Evolutionary conservation across 1,139 yeast genomes (phyloP).

Genomic region (Candida tetrigidarum): DNA sequence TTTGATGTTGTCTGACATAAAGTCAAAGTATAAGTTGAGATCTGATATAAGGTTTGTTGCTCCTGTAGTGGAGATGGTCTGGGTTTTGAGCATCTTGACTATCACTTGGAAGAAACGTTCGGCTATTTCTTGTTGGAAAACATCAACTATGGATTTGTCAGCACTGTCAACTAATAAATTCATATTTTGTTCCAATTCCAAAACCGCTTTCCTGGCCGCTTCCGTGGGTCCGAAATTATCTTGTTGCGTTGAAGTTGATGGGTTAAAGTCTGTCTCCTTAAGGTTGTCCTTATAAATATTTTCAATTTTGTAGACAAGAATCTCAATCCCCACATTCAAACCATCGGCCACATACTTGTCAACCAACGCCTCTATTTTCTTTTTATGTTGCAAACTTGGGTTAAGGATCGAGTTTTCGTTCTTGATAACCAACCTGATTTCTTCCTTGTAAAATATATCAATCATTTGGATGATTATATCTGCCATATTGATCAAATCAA

Average conservation of each 20-base stretch:
- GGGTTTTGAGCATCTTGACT: slow-evolving; percentile 71
- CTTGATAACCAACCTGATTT: slow-evolving; percentile 67
- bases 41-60: slow-evolving; percentile 79
- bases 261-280: slow-evolving; percentile 39
- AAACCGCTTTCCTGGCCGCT: slow-evolving; percentile 68
- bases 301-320: slow-evolving; percentile 76
- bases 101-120: slow-evolving; percentile 79
- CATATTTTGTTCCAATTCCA: slow-evolving; percentile 72
- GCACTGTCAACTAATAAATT: slow-evolving; percentile 79
- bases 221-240: slow-evolving; percentile 59
- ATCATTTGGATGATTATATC: slow-evolving; percentile 93
- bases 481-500: slow-evolving; percentile 90
- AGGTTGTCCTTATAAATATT: slow-evolving; percentile 32
- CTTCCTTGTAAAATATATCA: slow-evolving; percentile 89
- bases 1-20: slow-evolving; percentile 60
- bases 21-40: slow-evolving; percentile 75
- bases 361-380: slow-evolving; percentile 75
- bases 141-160: slow-evolving; percentile 86
- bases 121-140: slow-evolving; percentile 93
- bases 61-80: slow-evolving; percentile 77
- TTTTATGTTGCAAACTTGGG: slow-evolving; percentile 80
- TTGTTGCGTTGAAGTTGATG: slow-evolving; percentile 21
- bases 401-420: slow-evolving; percentile 77
- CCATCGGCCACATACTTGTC: slow-evolving; percentile 95
- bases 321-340: slow-evolving; percentile 85